Percentiles rank a stretch among this genome's conserved stretches.
These are phyloP conservation scores for Phytophthora aleatoria DNA, from an alignment of 352 stramenopile species.

Conservation along the genomic window DNA sequence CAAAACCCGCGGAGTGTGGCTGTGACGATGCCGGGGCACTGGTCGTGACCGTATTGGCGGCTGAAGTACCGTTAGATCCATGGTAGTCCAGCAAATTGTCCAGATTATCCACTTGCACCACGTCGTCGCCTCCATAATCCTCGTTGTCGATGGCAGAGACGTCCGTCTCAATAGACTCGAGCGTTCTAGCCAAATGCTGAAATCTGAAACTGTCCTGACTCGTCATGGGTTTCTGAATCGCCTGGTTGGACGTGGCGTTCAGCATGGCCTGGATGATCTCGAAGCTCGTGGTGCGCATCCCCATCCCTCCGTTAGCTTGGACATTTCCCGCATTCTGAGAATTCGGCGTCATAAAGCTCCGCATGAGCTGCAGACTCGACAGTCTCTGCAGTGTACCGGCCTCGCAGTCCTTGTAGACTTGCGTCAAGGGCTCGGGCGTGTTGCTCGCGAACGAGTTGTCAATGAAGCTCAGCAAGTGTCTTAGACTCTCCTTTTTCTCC, in stretches of 20 bases:
- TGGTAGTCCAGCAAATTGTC: slow-evolving; percentile 87
- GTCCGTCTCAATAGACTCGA: slow-evolving; percentile 84
- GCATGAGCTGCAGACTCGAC: slow-evolving; percentile 83
- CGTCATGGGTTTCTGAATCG: slow-evolving; percentile 88
- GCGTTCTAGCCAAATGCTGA: slow-evolving; percentile 75
- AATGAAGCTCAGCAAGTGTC: slow-evolving; percentile 82
- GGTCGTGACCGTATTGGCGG: slow-evolving; percentile 2
- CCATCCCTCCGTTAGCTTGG: slow-evolving; percentile 39
- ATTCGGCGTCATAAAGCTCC: slow-evolving; percentile 68
- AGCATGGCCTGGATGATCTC: slow-evolving; percentile 90
- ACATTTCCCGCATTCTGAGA: slow-evolving; percentile 1
- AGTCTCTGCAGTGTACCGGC: slow-evolving; percentile 71
- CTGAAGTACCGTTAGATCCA: slow-evolving; percentile 33
- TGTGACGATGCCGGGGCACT: slow-evolving; percentile 1
- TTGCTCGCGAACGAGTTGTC: slow-evolving; percentile 83
- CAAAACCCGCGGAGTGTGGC: slow-evolving; percentile 44
- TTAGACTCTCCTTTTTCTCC: slow-evolving; percentile 88
- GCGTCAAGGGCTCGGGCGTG: slow-evolving; percentile 72
- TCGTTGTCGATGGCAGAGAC: slow-evolving; percentile 84
- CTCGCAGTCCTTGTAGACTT: slow-evolving; percentile 83
- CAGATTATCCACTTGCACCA: slow-evolving; percentile 85
- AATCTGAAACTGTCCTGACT: slow-evolving; percentile 89
- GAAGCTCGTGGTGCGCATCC: slow-evolving; percentile 80
- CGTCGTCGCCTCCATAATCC: slow-evolving; percentile 80
- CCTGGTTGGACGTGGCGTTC: slow-evolving; percentile 83